Percentiles rank a stretch among this genome's conserved stretches.
Evolutionary conservation across 2,329 filamentous ascomycete genomes (phyloP).

Genomic region (Arthrobotrys conoides): DNA sequence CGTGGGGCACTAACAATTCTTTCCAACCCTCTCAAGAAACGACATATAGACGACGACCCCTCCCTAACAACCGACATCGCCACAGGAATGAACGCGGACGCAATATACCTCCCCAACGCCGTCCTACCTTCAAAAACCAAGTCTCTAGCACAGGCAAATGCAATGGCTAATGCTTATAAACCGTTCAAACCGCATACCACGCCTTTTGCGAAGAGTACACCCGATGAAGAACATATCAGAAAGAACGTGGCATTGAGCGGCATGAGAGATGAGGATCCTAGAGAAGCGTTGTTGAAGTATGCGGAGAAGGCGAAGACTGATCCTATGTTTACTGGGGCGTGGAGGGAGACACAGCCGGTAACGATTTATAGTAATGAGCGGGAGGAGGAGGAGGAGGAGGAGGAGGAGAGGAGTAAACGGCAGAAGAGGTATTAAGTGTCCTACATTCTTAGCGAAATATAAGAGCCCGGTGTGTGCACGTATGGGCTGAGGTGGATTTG

Average conservation of each 20-base stretch:
- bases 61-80: slow-evolving; percentile 70
- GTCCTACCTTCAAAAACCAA: slow-evolving; percentile 50
- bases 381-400: slow-evolving; percentile 80
- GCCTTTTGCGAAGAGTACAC: slow-evolving; percentile 90
- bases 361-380: slow-evolving; percentile 91
- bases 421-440: slow-evolving; percentile 27
- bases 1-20: slow-evolving; percentile 90
- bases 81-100: slow-evolving; percentile 84
- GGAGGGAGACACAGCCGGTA: slow-evolving; percentile 90
- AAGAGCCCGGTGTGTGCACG: too few relatives aligned
- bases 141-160: slow-evolving; percentile 40
- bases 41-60: slow-evolving; percentile 94
- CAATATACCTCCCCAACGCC: slow-evolving; percentile 79
- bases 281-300: slow-evolving; percentile 94
- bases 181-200: slow-evolving; percentile 88
- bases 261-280: slow-evolving; percentile 96
- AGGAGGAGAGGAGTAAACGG: slow-evolving; percentile 75
- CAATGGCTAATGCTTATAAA: slow-evolving; percentile 47
- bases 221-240: slow-evolving; percentile 89
- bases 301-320: slow-evolving; percentile 93
- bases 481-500: not conserved
- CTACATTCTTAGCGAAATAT: too few relatives aligned
- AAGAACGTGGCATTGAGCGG: slow-evolving; percentile 89
- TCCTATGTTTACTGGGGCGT: slow-evolving; percentile 93
- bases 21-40: slow-evolving; percentile 92